These are phyloP conservation scores for Lathyrus sativus DNA, from an alignment of 306 rosid genomes.

Conservation along the genomic window DNA sequence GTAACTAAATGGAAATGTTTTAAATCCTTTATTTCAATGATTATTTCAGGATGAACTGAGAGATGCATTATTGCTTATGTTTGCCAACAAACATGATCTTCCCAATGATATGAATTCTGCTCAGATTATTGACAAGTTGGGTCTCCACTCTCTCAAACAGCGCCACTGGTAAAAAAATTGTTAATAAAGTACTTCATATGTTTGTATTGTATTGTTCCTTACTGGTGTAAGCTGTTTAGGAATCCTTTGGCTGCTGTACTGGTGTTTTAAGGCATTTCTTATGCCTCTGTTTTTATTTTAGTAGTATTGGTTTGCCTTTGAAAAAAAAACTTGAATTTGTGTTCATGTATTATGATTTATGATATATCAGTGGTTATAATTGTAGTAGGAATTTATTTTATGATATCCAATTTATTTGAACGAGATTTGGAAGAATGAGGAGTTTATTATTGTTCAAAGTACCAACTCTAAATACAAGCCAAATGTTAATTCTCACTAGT, in stretches of 20 bases:
- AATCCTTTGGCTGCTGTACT: no score
- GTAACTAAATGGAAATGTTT: conserved; percentile 3
- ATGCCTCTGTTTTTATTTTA: no score
- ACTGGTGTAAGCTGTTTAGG: no score
- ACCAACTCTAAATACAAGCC: no score
- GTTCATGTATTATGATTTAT: conserved; percentile 52
- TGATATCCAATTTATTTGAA: no score
- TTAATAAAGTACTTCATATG: background rate
- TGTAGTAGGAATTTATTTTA: conserved; percentile 62
- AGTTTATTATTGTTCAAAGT: no score
- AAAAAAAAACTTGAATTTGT: conserved; percentile 49
- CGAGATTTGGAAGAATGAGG: no score
- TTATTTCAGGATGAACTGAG: conserved; percentile 87
- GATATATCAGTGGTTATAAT: conserved; percentile 53
- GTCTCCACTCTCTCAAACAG: conserved; percentile 98
- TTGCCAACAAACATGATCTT: conserved; percentile 99
- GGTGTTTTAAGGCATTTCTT: no score
- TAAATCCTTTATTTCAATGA: conserved; percentile 23
- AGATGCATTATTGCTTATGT: conserved; percentile 96
- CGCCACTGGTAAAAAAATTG: conserved; percentile 91
- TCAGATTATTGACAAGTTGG: conserved; percentile 98
- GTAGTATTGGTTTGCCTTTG: no score
- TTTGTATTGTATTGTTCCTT: no score
- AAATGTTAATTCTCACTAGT: no score
- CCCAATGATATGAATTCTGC: conserved; percentile 99